Base-by-base conservation (phyloP, 2,329 filamentous ascomycete genomes). In the Pseudocercospora crystallina region DNA sequence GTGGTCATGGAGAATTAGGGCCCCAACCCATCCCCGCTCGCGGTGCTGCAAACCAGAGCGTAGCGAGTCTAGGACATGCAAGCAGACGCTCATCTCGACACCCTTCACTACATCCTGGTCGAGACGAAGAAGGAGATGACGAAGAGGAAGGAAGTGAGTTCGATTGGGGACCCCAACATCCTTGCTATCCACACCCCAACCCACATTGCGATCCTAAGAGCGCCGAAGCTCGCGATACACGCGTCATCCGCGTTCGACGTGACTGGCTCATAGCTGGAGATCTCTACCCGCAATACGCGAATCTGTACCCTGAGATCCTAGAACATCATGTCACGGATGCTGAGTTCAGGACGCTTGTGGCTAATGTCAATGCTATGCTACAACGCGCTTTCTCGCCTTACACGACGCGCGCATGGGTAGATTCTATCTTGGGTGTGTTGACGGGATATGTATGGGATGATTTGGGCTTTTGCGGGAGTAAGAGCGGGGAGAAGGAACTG, bases 361-460 rank as follows among this genome's bases (percentile, higher is more conserved):
- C 90, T 52, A 87, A 85, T 63, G 79, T 97, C 47, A 99, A 99
- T 65, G 73, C 80, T 10, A 84, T 89, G 57, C 74, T 97, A 12
- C 74, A 86, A 34, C 80, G 80, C n/a, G 85, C 86, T 0, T 96
- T 95, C 69, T 83, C 87, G 63, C 92, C 94, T 0, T 91, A 85
- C 68, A 83, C 79, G 47, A 73, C 81, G 62, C 79, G 89, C 43
- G 95, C 95, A 61, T 83, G 91, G 64, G 58, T 96, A 0, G 94
- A 99, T 69, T 82, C 83, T 10, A 69, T 89, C 9, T 68, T 97
- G 60, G 90, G 92, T 2, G 76, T 95, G 4, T 71, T 90, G 31
- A 97, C 94, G 0, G 89, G 92, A 15, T 99, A 91, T 89, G 65
- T 97, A 31, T 97, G 90, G 90, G 94, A 99, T 52, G 92, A 97